phyloP scores from a whole-genome alignment of 148 eudicot species.

The Linanthus parryae region DNA sequence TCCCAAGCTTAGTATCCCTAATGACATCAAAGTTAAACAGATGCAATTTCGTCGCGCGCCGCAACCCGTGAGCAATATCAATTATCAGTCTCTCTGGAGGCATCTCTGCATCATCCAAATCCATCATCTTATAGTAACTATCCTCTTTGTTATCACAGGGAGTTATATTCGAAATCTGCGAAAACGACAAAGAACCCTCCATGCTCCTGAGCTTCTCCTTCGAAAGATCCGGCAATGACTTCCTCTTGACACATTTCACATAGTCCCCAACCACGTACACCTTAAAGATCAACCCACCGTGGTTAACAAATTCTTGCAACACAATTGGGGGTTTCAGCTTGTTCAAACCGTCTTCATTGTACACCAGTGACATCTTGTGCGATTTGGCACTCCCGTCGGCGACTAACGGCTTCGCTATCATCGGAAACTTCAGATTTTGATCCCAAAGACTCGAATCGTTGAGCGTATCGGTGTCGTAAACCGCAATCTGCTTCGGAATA shows the following conservation, averaged over 20 bases:
- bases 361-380: constrained; percentile 60
- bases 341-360: constrained; percentile 36
- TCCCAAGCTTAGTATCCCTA: constrained; percentile 29
- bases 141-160: constrained; percentile 39
- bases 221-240: constrained; percentile 55
- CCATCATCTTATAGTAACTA: constrained; percentile 46
- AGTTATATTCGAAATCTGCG: constrained; percentile 62
- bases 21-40: constrained; percentile 86
- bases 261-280: constrained; percentile 62
- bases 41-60: constrained; percentile 33
- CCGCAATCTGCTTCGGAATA: constrained; percentile 59
- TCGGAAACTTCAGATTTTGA: constrained; percentile 43
- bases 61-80: constrained; percentile 33
- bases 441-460: constrained; percentile 22
- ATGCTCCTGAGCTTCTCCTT: constrained; percentile 38
- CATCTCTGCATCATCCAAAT: constrained; percentile 48
- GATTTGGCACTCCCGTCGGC: constrained; percentile 67
- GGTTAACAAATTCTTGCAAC: constrained; percentile 62
- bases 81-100: constrained; percentile 29
- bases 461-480: constrained; percentile 36
- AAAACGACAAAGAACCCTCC: constrained; percentile 47
- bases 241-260: constrained; percentile 65
- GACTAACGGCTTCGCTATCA: constrained; percentile 60
- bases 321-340: constrained; percentile 59
- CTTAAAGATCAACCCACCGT: constrained; percentile 70